Conservation (phyloP, 2,329 filamentous ascomycete genomes). For the Monilinia fructigena region DNA sequence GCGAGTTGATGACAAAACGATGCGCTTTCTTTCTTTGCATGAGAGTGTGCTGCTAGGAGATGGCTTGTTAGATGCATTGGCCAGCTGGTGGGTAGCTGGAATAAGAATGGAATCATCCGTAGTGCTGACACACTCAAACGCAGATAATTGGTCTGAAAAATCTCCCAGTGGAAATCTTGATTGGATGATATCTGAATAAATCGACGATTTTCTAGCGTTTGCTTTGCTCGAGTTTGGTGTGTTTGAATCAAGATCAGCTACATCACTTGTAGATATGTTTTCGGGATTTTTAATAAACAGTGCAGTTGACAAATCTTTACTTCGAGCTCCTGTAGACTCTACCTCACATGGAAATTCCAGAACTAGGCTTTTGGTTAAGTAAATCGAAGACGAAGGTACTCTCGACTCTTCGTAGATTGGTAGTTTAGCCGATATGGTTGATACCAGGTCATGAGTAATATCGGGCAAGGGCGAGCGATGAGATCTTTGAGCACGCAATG, state of each 20-base stretch:
- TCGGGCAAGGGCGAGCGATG: neutral
- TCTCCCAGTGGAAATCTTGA: neutral
- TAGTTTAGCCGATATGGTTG: neutral
- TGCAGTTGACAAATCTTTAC: neutral
- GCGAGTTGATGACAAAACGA: conserved; percentile 26
- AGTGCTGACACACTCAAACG: neutral
- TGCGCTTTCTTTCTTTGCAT: conserved; percentile 17
- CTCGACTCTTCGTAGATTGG: neutral
- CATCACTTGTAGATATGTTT: neutral
- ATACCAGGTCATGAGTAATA: neutral
- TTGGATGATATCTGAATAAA: neutral
- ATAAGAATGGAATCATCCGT: neutral
- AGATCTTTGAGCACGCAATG: neutral
- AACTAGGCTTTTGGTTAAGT: neutral
- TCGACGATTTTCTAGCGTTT: neutral
- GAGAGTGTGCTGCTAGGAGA: neutral
- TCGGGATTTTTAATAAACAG: neutral
- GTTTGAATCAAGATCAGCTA: neutral
- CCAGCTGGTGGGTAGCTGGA: neutral
- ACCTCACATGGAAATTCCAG: neutral
- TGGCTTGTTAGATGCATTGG: neutral
- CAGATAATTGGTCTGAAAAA: neutral
- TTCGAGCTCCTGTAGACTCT: neutral
- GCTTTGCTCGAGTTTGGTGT: no score
- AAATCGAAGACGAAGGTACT: neutral